Evolutionary conservation across 352 stramenopile genomes (phyloP), one percentile per base, ranked within the genome.

Genomic region (Pythium sp.): DNA sequence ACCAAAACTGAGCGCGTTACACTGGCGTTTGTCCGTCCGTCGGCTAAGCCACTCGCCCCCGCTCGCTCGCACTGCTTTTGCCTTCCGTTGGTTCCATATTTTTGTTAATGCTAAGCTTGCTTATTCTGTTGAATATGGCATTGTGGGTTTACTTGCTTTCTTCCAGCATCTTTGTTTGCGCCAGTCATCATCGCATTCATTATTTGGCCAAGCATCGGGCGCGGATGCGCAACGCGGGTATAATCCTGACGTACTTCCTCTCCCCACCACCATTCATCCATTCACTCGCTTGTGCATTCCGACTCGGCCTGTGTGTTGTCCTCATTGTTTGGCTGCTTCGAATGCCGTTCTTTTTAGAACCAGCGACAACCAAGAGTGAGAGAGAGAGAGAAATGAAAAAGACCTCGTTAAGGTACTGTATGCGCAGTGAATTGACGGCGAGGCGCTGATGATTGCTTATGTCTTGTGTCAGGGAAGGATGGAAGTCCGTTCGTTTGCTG

Each of bases 391-490:
- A 43, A 12, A 32, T 32, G 30, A 14, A 46, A 15, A 47, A 47
- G 41, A 47, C 41, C 41, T 47, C 41, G 14, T 47, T 15, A 15
- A 47, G 41, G 15, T 47, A 47, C 41, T n/a, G 41, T 47, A n/a
- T 15, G 15, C 41, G 41, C 41, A 47, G 41, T 47, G 41, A 47
- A 47, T 47, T 47, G 15, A 47, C 41, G 41, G 15, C 11, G 41
- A n/a, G 41, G 15, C 41, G 12, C 14, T 47, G 41, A 47, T 47
- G 47, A 54, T 54, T 54, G 47, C 47, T 54, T 54, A 54, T 54
- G 14, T 20, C 4, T 47, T 47, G 14, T 2, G 15, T 26, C 1
- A 26, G 24, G 24, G 24, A 26, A 26, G 46, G 38, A 14, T 18
- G 38, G 11, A 14, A 28, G 47, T 18, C 41, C 41, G 41, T 47